These are phyloP conservation scores for Verbena officinalis DNA, from an alignment of 257 asterid genomes.

Conservation along the genomic window DNA sequence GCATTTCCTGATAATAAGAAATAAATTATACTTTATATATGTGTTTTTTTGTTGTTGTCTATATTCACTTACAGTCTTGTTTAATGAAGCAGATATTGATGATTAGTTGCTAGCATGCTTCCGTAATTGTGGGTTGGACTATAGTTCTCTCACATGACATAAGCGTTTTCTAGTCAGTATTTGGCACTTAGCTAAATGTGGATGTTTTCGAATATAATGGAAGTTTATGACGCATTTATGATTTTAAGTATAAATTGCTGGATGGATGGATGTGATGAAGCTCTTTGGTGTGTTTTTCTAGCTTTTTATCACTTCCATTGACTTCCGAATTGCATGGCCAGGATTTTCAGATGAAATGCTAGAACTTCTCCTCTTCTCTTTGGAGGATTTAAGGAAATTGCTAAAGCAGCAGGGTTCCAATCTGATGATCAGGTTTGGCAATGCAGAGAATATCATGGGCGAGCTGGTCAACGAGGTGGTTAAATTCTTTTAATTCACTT, in stretches of 20 bases:
- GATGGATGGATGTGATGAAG: slow-evolving; percentile 2
- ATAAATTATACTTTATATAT: neutral
- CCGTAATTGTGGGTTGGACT: neutral
- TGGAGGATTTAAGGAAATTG: slow-evolving; percentile 74
- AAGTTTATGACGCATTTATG: neutral
- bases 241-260: neutral
- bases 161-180: neutral
- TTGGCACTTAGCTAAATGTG: slow-evolving; percentile 1
- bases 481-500: slow-evolving; percentile 37
- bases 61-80: too few relatives aligned
- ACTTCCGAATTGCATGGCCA: slow-evolving; percentile 34
- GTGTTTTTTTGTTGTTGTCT: too few relatives aligned
- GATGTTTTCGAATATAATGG: neutral
- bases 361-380: slow-evolving; percentile 70
- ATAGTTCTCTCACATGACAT: neutral
- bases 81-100: neutral
- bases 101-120: neutral
- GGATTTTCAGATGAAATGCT: slow-evolving; percentile 84
- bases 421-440: slow-evolving; percentile 84
- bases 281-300: slow-evolving; percentile 11
- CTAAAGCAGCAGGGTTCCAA: slow-evolving; percentile 74
- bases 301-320: neutral
- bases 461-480: slow-evolving; percentile 67
- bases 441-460: slow-evolving; percentile 63
- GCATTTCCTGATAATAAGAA: slow-evolving; percentile 7